These are phyloP conservation scores for Mrakia gelida DNA, from an alignment of 768 basidiomycete genomes.

Conservation along the genomic window DNA sequence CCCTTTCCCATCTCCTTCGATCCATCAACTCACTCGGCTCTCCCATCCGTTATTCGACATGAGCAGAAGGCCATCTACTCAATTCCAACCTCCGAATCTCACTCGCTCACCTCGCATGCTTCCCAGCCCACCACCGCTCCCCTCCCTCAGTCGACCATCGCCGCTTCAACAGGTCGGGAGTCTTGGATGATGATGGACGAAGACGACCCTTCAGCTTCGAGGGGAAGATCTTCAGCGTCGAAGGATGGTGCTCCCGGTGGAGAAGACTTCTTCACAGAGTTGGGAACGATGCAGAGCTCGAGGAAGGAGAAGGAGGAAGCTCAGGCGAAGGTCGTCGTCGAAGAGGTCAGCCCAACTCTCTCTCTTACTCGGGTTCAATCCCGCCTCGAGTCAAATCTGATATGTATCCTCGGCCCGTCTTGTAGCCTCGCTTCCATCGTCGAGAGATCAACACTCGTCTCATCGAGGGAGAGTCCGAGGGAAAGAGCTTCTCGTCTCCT, in stretches of 20 bases:
- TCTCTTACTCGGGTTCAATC: too few species aligned
- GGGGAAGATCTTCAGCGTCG: background rate
- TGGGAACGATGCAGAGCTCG: conserved; percentile 67
- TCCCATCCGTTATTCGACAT: background rate
- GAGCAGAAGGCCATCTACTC: conserved; percentile 46
- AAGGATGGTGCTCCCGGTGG: conserved; percentile 46
- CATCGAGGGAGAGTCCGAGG: conserved; percentile 42
- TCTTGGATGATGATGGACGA: conserved; percentile 75
- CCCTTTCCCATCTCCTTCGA: conserved; percentile 50
- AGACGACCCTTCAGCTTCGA: conserved; percentile 35
- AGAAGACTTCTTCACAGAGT: conserved; percentile 79
- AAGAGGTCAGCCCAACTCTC: conserved; percentile 54
- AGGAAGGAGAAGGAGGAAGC: conserved; percentile 53
- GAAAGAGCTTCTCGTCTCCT: conserved; percentile 8
- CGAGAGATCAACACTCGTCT: conserved; percentile 47
- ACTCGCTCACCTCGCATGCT: conserved; percentile 64
- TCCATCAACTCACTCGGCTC: conserved; percentile 22
- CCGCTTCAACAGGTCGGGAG: conserved; percentile 60
- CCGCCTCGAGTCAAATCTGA: background rate
- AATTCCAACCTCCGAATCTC: conserved; percentile 69
- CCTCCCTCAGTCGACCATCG: conserved; percentile 50
- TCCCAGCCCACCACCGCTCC: conserved; percentile 50
- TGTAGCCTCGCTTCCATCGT: conserved; percentile 40
- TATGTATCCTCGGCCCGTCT: background rate
- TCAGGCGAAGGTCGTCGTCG: conserved; percentile 60